Evolutionary conservation across 306 rosid species (phyloP), one percentile per base, ranked within the genome.

Genomic region (Crotalaria pallida): DNA sequence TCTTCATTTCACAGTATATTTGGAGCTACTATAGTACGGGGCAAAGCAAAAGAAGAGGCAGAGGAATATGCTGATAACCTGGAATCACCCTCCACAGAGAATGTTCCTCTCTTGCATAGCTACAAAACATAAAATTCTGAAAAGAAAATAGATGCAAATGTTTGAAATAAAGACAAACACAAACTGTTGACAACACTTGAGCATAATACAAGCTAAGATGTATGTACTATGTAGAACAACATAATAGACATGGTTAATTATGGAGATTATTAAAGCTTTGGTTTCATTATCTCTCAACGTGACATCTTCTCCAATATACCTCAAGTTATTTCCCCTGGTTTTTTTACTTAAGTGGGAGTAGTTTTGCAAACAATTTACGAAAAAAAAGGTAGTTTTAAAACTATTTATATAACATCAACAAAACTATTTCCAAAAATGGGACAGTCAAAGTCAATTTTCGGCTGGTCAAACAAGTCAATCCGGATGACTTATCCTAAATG

Each of bases 11-110:
- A 58, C 84, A 91, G 99, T 83, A 58, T 94, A 23, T 56, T 94
- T 65, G 97, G 99, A 83, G 99, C 89, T 51, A 72, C 77, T 47
- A 83, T 84, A 38, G 82, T 94, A 73, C 88, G 96, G 99, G 99
- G 97, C 2, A 91, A 91, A 82, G 55, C 81, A 58, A 86, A 74
- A 75, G 97, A 94, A 77, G 89, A 81, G 75, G 53, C 51, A 17
- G 81, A 31, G 19, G 84, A 79, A 58, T 81, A 31, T 51, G 77
- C 23, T 64, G 78, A 67, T 36, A 40, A 51, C 73, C 55, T 73
- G 51, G 92, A 74, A 60, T 79, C 90, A 63, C 77, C 77, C 22
- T 70, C 76, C 13, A 73, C 49, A 17, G 85, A 85, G 53, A 90
- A 80, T 83, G 80, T 33, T 56, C 97, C 99, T 70, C 77, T 91